A percentile compares a stretch with the other conserved stretches of the same genome.
These are phyloP conservation scores for Neopestalotiopsis clavispora DNA, from an alignment of 2,329 filamentous ascomycete genomes.

Conservation along the genomic window DNA sequence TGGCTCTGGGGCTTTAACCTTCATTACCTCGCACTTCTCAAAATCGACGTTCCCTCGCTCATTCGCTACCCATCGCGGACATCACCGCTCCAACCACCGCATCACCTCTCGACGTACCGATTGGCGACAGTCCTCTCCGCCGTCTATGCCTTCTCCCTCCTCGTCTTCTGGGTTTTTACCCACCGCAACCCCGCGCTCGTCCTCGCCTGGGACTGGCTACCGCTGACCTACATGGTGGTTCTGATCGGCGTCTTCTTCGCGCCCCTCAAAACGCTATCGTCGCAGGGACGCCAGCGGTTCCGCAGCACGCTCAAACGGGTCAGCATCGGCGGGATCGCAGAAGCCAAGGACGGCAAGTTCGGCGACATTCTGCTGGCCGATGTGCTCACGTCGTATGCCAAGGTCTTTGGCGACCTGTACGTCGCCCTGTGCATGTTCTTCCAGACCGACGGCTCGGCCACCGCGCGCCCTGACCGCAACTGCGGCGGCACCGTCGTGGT, in stretches of 20 bases:
- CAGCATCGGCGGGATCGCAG: constrained; percentile 82
- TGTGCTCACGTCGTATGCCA: constrained; percentile 92
- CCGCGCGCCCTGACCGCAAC: constrained; percentile 77
- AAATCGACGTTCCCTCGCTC: constrained; percentile 86
- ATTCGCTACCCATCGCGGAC: constrained; percentile 84
- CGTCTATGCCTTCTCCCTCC: constrained; percentile 72
- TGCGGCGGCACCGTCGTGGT: constrained; percentile 83
- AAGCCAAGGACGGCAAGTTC: constrained; percentile 88
- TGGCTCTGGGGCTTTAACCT: constrained; percentile 97
- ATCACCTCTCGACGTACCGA: constrained; percentile 84
- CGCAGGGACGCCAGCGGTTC: constrained; percentile 75
- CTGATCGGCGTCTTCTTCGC: constrained; percentile 74
- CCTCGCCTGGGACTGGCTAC: constrained; percentile 81
- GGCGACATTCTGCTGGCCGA: constrained; percentile 93
- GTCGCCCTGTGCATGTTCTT: constrained; percentile 93
- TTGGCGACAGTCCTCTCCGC: constrained; percentile 78
- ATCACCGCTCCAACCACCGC: constrained; percentile 71
- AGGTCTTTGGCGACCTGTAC: constrained; percentile 88
- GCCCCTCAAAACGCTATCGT: constrained; percentile 71
- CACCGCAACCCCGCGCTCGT: constrained; percentile 72
- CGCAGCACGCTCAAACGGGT: constrained; percentile 78
- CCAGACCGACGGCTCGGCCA: constrained; percentile 71
- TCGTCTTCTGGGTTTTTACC: constrained; percentile 84
- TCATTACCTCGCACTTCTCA: constrained; percentile 78
- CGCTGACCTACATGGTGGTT: constrained; percentile 79